Evolutionary conservation across 805 yeast species (phyloP), one percentile per base, ranked within the genome.

Genomic region (Naumovozyma dairenensis): DNA sequence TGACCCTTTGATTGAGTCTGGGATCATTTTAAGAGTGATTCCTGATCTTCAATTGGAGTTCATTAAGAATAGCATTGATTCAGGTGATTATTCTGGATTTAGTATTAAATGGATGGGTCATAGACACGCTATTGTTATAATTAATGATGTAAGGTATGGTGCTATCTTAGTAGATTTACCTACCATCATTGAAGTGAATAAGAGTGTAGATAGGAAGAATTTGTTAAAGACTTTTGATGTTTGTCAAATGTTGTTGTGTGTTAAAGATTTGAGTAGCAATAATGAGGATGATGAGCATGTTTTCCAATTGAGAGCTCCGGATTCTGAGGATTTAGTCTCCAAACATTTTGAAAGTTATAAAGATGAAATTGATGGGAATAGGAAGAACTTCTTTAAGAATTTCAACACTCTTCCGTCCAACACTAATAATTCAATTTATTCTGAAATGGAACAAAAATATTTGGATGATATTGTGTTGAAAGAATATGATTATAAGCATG

Each of bases 111-210:
- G 95, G 85, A 74, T 80, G 39, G 92, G 89, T 42, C 67, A 77
- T 32, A 71, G 78, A 28, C 74, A 84, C 39, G 96, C 96, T 0
- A 69, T 84, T 15, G 74, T 89, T 2, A 68, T 71, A 16, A 69
- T 92, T n/a, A 72, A 75, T 39, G 79, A 75, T 28, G 68, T 73
- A 10, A 55, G 76, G 40, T 89, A 82, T 55, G 85, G 83, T 5
- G 96, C 94, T 0, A 76, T 84, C 42, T 61, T 92, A 22, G 74
- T 92, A n/a, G 89, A 87, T 47, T 62, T 92, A 42, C 98, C 98
- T 0, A 83, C 95, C 0, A 59, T 87, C 4, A 71, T 83, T 7
- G 98, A 92, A 54, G 74, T 82, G 5, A 84, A 80, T 55, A 92
- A 92, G 58, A 77, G 95, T 4, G 72, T 87, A 16, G 98, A 92